Evolutionary conservation across 2,329 filamentous ascomycete species (phyloP), one percentile per base, ranked within the genome.

Genomic region (Didymella lethalis): DNA sequence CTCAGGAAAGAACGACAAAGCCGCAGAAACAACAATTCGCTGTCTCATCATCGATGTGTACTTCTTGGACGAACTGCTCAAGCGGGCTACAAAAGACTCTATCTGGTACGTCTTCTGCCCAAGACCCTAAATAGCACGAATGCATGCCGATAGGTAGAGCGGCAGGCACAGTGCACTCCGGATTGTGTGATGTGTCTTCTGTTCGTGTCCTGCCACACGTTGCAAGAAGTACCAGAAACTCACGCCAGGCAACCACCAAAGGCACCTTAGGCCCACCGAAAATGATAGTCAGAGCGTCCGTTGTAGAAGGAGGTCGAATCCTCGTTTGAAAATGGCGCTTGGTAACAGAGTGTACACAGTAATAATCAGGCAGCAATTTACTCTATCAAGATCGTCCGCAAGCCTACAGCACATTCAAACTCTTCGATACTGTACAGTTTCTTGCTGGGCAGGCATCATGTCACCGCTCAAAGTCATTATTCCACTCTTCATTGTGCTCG

Each of bases 241-340:
- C 41, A 29, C 50, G 36, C 50, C 40, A 59, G 56, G 56, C 56
- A 59, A 41, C 55, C 31, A 54, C 31, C 48, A 49, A 38, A 20
- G 20, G 44, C 26, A 50, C 56, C 44, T 48, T 14, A 59, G 46
- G 40, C 45, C n/a, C 45, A 46, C 56, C 18, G 10, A n/a, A 23
- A 1, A 46, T 50, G 45, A 48, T 50, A 32, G 20, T 32, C 16
- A n/a, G 28, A 32, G 28, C 14, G 7, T 34, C 14, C 14, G 26
- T 28, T 14, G 14, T 12, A 40, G 32, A 31, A 34, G 26, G 32
- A 26, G 26, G 5, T 23, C 5, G 28, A 16, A 38, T 8, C 29
- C 7, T 14, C 5, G 14, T 4, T 31, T 4, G n/a, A 12, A 14
- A 16, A n/a, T 4, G 8, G 18, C 12, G 10, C 46, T 48, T 48